These are phyloP conservation scores for Aotearoamyces nothofagi DNA, from an alignment of 2,329 filamentous ascomycete genomes.

Conservation along the genomic window DNA sequence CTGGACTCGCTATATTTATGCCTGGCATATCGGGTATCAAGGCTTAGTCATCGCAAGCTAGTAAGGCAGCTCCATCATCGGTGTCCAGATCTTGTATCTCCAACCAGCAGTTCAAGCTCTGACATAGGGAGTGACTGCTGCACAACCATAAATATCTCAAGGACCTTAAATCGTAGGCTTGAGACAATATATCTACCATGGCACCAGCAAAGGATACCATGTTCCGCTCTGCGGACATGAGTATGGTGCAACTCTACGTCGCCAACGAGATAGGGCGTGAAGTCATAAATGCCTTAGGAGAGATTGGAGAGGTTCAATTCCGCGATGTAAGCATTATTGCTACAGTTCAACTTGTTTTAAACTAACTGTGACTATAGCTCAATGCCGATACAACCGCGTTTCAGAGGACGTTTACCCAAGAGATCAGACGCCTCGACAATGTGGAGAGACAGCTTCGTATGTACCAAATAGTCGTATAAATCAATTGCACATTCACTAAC, in stretches of 20 bases:
- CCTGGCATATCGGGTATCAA: no score
- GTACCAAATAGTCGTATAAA: slow-evolving; percentile 20
- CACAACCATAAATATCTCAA: not conserved
- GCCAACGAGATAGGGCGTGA: slow-evolving; percentile 97
- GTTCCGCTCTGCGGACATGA: slow-evolving; percentile 99
- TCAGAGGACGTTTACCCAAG: slow-evolving; percentile 92
- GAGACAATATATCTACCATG: slow-evolving; percentile 26
- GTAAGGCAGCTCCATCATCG: no score
- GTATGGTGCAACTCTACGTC: slow-evolving; percentile 98
- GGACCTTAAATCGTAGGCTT: slow-evolving; percentile 1
- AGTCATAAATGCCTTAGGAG: slow-evolving; percentile 89
- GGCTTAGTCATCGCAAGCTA: no score
- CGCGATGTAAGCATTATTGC: slow-evolving; percentile 56
- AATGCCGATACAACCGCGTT: slow-evolving; percentile 90
- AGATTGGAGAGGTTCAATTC: slow-evolving; percentile 93
- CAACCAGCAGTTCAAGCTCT: no score
- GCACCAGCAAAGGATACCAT: slow-evolving; percentile 70
- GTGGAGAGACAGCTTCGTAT: slow-evolving; percentile 92
- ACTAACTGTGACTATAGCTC: slow-evolving; percentile 39
- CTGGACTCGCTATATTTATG: no score
- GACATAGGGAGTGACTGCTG: no score
- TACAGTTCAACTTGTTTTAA: slow-evolving; percentile 1
- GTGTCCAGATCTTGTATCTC: no score
- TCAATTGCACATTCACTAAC: slow-evolving; percentile 5
- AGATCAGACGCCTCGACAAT: slow-evolving; percentile 94